These are phyloP conservation scores for Amanita pallidorosea DNA, from an alignment of 768 basidiomycete genomes.

Conservation along the genomic window DNA sequence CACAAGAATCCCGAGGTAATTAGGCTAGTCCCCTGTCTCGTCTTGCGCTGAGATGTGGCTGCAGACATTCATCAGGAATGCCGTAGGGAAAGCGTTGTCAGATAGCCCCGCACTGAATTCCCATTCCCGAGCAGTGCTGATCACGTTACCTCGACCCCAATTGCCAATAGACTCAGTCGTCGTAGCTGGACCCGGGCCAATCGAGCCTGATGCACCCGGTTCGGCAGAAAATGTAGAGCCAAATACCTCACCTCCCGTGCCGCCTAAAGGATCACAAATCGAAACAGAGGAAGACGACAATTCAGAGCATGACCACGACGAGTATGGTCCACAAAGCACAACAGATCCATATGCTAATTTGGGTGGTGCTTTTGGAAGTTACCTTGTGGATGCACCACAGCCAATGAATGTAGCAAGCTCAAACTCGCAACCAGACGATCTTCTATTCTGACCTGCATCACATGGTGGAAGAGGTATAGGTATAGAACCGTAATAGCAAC, in stretches of 20 bases:
- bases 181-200: constrained; percentile 55
- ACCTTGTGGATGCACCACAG: constrained; percentile 61
- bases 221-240: constrained; percentile 15
- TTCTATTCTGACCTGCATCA: constrained; percentile 33
- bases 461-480: not conserved
- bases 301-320: constrained; percentile 24
- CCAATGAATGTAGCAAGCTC: constrained; percentile 37
- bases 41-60: not conserved
- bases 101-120: constrained; percentile 89
- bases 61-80: constrained; percentile 89
- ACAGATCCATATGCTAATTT: constrained; percentile 80
- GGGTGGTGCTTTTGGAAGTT: constrained; percentile 65
- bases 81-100: constrained; percentile 67
- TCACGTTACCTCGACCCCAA: constrained; percentile 44
- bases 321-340: constrained; percentile 28
- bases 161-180: constrained; percentile 35
- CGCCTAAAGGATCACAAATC: constrained; percentile 16
- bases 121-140: constrained; percentile 63
- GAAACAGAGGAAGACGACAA: constrained; percentile 11
- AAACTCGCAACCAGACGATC: constrained; percentile 35
- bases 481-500: not conserved
- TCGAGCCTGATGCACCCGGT: constrained; percentile 27
- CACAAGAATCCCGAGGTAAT: constrained; percentile 92
- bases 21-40: not conserved
- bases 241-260: constrained; percentile 21